Base-by-base conservation (phyloP, 495 filamentous ascomycete species). In the Aspergillus funiculosus region DNA sequence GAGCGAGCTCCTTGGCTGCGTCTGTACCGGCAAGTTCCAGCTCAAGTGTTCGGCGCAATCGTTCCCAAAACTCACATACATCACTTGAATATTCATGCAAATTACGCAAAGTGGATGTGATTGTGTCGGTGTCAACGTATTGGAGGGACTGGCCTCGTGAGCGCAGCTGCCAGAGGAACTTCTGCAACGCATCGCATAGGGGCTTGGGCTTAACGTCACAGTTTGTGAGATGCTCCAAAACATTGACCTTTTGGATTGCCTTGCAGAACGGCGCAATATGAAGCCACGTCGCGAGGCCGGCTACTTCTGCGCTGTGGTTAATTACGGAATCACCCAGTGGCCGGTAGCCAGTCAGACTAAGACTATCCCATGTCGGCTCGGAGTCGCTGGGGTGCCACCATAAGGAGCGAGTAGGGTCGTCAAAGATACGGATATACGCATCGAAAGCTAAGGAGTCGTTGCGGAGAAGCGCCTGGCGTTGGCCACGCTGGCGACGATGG, bases 321-420 rank as follows among this genome's bases (percentile, higher is more conserved):
- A 73, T 61, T 28, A 67, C 60, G 3, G 68, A 68, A 39, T 69
- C 66, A 11, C 68, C 67, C 25, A 83, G 52, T 4, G 75, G 69
- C 41, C 74, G 74, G 26, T 82, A 72, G 15, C 81, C 80, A 19
- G 80, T 82, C 62, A 78, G 69, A 6, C 69, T 65, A 76, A 75
- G 70, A 52, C 87, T 61, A 77, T 98, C 54, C 87, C 91, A 52
- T 81, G 89, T 69, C 71, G 81, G 51, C 62, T 80, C 59, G 63
- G 83, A 59, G 72, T 90, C 55, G 43, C 75, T 64, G 56, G 66
- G 59, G 52, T 82, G 77, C 64, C 78, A 80, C 80, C 80, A 83
- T n/a, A 84, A 63, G 21, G 72, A 77, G 6, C 67, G 61, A 2
- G 81, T 83, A 8, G 77, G 74, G 49, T 85, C 81, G 13, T 83